Evolutionary conservation across 1,139 yeast species (phyloP), one percentile per base, ranked within the genome.

Genomic region (Taphrina sp.): DNA sequence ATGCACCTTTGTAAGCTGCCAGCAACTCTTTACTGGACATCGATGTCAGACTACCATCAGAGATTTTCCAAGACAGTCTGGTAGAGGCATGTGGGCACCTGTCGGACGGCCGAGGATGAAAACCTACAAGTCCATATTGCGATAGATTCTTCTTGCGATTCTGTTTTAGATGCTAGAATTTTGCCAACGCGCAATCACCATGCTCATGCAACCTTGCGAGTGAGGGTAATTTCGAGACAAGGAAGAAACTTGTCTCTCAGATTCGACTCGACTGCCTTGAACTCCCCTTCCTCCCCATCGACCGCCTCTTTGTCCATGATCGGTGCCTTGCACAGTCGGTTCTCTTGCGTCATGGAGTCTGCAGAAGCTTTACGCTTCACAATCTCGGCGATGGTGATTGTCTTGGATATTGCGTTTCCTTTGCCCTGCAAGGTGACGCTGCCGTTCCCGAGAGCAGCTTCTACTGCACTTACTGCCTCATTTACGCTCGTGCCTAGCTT

Each of bases 381-480:
- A 26, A 49, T 49, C 46, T 49, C 54, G 12, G 34, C 39, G 22
- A 49, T 39, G 2, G 54, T 49, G 46, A 49, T 49, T 23, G 39
- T 36, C 20, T 49, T 49, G 16, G 54, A 29, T 10, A 49, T 29
- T 4, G 45, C 39, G 20, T 33, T 38, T 17, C 46, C 54, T 4
- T 23, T 3, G 16, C 34, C 52, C 17, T 17, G 36, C 26, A 46
- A 44, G 7, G 24, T 36, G 28, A 37, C 52, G 19, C 22, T 4
- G 2, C 23, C 38, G 14, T 12, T 33, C 8, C 10, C 38, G 20
- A 43, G 38, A 5, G 47, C 47, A 26, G 19, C 29, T 14, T 43
- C 38, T 19, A 43, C 38, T 8, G 28, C 26, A 5, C 28, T 31
- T 14, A 43, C 47, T 7, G 47, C 26, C 8, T 29, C 47, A 19